A percentile compares a stretch with the other conserved stretches of the same genome.
phyloP scores from a whole-genome alignment of 2,329 filamentous ascomycete species.

The Bertia moriformis region DNA sequence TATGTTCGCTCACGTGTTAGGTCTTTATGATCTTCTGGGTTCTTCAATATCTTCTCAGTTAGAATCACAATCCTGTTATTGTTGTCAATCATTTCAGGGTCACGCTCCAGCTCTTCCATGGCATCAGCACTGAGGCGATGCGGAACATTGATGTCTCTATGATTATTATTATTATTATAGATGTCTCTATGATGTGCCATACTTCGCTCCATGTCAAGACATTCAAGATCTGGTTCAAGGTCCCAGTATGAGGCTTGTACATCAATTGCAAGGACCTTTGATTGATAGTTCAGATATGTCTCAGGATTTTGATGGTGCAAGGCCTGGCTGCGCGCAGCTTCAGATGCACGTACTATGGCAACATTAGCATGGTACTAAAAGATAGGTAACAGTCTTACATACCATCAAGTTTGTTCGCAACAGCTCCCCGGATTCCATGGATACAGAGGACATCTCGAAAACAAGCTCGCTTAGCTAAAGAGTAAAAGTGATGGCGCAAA shows the following conservation, averaged over 20 bases:
- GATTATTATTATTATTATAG: no score
- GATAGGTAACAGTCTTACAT: neutral
- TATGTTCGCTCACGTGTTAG: neutral
- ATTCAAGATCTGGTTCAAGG: constrained; percentile 3
- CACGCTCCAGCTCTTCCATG: neutral
- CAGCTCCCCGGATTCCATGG: neutral
- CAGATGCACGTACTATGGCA: constrained; percentile 1
- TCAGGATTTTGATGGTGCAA: constrained; percentile 4
- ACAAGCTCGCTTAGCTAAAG: neutral
- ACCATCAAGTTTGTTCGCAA: neutral
- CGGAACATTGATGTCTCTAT: constrained; percentile 3
- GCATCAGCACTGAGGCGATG: constrained; percentile 2
- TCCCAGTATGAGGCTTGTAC: constrained; percentile 3
- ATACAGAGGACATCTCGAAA: neutral
- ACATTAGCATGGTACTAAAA: neutral
- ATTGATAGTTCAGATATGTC: constrained; percentile 4
- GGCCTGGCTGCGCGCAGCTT: constrained; percentile 1
- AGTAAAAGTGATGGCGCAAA: neutral
- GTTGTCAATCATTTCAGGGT: neutral
- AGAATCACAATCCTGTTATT: neutral
- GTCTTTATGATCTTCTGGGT: neutral
- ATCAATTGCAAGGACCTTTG: constrained; percentile 3
- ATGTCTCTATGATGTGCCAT: constrained; percentile 4
- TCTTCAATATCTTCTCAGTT: neutral
- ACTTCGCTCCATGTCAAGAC: constrained; percentile 3